Percentiles rank a stretch among this genome's conserved stretches.
Conservation (phyloP, 345 rosid genomes). For the Kernera saxatilis region DNA sequence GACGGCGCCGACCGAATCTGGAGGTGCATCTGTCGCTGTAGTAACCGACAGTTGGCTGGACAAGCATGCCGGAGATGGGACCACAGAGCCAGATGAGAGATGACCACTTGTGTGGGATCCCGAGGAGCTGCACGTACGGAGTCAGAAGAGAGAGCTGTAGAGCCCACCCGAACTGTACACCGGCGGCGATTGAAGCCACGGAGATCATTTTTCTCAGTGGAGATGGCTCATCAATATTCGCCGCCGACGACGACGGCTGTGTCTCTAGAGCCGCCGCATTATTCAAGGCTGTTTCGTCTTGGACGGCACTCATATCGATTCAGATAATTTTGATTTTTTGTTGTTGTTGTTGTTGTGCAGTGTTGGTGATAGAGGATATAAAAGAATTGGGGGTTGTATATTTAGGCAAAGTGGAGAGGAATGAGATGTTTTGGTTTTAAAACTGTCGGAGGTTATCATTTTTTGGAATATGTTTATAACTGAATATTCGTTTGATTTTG, state of each 20-base stretch:
- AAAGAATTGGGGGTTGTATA: not conserved
- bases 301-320: not conserved
- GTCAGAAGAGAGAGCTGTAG: constrained; percentile 74
- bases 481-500: not conserved
- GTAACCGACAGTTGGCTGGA: constrained; percentile 84
- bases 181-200: constrained; percentile 81
- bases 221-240: not conserved
- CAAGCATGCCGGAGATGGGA: constrained; percentile 35
- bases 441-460: not conserved
- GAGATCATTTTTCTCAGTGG: constrained; percentile 43
- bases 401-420: not conserved
- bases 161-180: constrained; percentile 91
- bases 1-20: constrained; percentile 80
- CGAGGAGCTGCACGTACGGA: constrained; percentile 76
- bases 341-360: not conserved
- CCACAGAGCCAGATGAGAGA: constrained; percentile 86
- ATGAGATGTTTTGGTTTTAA: no score
- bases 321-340: not conserved
- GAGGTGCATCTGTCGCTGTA: constrained; percentile 65
- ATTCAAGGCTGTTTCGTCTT: not conserved
- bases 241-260: not conserved
- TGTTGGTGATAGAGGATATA: not conserved
- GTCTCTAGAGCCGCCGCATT: no score
- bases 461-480: not conserved
- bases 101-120: constrained; percentile 79